Evolutionary conservation across 1,139 yeast species (phyloP).

Genomic region (Debaryomyces nepalensis): DNA sequence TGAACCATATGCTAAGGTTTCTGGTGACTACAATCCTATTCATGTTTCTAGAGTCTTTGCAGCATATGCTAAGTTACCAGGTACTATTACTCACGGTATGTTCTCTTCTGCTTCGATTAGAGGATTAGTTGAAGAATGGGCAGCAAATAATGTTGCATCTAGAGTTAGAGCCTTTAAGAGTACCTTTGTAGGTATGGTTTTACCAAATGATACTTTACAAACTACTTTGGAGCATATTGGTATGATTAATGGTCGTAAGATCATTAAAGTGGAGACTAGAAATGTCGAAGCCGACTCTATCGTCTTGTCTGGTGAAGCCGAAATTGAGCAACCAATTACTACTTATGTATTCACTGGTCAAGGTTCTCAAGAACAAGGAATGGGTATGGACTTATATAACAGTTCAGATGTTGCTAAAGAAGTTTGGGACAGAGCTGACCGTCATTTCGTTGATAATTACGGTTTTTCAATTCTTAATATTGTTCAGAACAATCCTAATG

Average conservation of each 20-base stretch:
- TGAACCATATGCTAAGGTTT: slow-evolving; percentile 95
- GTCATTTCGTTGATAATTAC: slow-evolving; percentile 87
- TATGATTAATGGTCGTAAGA: slow-evolving; percentile 99
- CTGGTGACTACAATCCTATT: slow-evolving; percentile 98
- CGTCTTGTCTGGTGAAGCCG: slow-evolving; percentile 94
- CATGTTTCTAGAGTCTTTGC: slow-evolving; percentile 97
- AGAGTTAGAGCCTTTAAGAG: slow-evolving; percentile 96
- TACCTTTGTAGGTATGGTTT: slow-evolving; percentile 92
- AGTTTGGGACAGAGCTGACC: slow-evolving; percentile 98
- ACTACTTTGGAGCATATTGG: slow-evolving; percentile 95
- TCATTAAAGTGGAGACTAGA: slow-evolving; percentile 87
- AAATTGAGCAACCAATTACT: slow-evolving; percentile 96
- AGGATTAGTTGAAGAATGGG: slow-evolving; percentile 96
- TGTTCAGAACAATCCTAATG: slow-evolving; percentile 94
- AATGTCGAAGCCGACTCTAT: slow-evolving; percentile 76
- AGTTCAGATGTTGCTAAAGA: slow-evolving; percentile 89
- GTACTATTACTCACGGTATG: slow-evolving; percentile 99
- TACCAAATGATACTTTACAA: slow-evolving; percentile 89
- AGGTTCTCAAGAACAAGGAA: slow-evolving; percentile 99
- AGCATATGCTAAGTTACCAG: slow-evolving; percentile 89
- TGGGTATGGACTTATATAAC: slow-evolving; percentile 99
- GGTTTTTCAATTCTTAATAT: slow-evolving; percentile 97
- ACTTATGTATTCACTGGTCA: slow-evolving; percentile 98
- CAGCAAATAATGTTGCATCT: slow-evolving; percentile 94
- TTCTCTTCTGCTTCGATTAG: slow-evolving; percentile 95